Base-by-base conservation (phyloP, 371 early-diverging fungal species). In the Mortierella sp. region DNA sequence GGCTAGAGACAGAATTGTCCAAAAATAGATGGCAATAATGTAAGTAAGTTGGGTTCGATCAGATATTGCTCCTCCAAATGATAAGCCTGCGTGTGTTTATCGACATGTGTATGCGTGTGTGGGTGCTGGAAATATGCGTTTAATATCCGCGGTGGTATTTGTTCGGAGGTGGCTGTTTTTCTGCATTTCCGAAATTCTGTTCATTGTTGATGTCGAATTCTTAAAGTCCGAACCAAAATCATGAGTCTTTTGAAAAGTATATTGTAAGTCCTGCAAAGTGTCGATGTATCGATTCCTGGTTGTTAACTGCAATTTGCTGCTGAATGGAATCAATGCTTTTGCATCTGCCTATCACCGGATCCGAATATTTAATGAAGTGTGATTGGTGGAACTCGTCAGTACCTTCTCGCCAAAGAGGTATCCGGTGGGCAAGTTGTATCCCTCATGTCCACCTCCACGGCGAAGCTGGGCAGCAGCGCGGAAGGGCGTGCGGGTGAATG, bases 331-430 rank as follows among this genome's bases (percentile, higher is more conserved):
- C 43, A 9, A 43, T 18, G n/a, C 11, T 16, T 47, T 47, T 5
- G 47, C 47, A 47, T 47, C 47, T 16, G 47, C 18, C 14, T 47
- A 16, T 47, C 18, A 47, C n/a, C 51, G 51, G 51, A 51, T 51
- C 51, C 51, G 51, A 51, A 51, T 51, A 28, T 57, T 11, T 18
- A 28, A 8, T 37, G 16, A 37, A 10, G 11, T 2, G 35, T 9
- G 55, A 18, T 12, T 43, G 12, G 22, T n/a, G 49, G 24, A n/a
- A 47, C 11, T 24, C 64, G 43, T 16, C 16, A 58, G 73, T 87
- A 91, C 91, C 88, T 91, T 92, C 87, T 92, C 91, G 61, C 83
- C 86, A 73, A 92, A 91, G 66, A 92, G 86, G 73, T 90, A 88
- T 66, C 91, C 91, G 61, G 88, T 87, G 45, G 91, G 91, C 77